Conservation (phyloP, 495 filamentous ascomycete genomes). For the Trypethelium eluteriae region DNA sequence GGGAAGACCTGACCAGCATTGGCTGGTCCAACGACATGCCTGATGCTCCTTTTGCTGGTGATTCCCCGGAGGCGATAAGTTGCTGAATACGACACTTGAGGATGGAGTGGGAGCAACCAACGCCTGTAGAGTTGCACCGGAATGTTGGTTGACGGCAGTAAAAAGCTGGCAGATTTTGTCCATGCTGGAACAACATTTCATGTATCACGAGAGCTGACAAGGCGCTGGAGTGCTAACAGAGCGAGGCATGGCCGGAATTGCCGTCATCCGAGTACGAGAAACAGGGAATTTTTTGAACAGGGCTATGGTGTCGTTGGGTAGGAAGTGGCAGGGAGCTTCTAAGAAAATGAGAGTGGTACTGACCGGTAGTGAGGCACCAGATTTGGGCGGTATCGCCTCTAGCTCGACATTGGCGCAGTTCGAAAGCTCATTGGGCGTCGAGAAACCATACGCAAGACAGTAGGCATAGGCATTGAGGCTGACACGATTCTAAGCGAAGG, state of each 20-base stretch:
- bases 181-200: not conserved
- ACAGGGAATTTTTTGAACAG: not conserved
- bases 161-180: no score
- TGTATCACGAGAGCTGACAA: not conserved
- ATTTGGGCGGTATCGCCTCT: not conserved
- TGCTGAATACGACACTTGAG: no score
- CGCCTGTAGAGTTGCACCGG: no score
- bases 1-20: no score
- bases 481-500: not conserved
- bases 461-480: conserved; percentile 2
- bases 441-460: conserved; percentile 2
- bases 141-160: no score
- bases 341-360: not conserved
- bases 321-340: not conserved
- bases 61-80: no score
- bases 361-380: not conserved
- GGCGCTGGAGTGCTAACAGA: not conserved
- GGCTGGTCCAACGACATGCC: no score
- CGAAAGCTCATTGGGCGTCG: not conserved
- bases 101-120: no score
- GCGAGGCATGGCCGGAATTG: no score
- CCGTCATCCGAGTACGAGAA: no score
- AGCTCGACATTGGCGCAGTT: conserved; percentile 1
- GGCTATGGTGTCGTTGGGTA: not conserved
- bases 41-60: no score